These are phyloP conservation scores for Arthrobotrys pseudoclavata DNA, from an alignment of 2,329 filamentous ascomycete genomes.

Conservation along the genomic window DNA sequence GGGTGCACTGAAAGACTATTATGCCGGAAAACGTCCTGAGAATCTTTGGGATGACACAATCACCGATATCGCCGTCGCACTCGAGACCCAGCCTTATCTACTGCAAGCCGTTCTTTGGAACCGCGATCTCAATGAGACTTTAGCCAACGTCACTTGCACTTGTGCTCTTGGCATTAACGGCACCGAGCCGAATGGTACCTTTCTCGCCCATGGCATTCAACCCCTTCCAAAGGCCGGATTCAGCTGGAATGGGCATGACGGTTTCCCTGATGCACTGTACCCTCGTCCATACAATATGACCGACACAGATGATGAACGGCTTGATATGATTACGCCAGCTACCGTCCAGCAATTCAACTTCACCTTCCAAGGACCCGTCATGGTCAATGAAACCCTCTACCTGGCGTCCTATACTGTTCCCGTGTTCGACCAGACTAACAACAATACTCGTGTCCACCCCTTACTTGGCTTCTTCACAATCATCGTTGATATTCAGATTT, in stretches of 20 bases:
- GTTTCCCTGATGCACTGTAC: conserved; percentile 70
- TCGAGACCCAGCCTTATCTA: conserved; percentile 71
- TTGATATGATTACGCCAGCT: conserved; percentile 63
- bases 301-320: conserved; percentile 25
- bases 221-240: conserved; percentile 63
- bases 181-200: conserved; percentile 19
- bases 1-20: conserved; percentile 69
- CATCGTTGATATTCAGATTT: conserved; percentile 74
- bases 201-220: conserved; percentile 64
- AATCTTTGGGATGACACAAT: conserved; percentile 71
- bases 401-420: conserved; percentile 85
- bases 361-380: conserved; percentile 78
- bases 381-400: conserved; percentile 79
- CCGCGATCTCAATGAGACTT: conserved; percentile 58
- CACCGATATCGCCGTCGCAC: conserved; percentile 74
- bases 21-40: conserved; percentile 68
- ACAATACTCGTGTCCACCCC: conserved; percentile 65
- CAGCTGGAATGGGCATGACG: conserved; percentile 70
- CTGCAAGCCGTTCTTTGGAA: conserved; percentile 61
- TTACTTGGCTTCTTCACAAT: conserved; percentile 87
- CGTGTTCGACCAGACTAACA: conserved; percentile 73
- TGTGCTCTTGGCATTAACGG: conserved; percentile 53
- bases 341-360: conserved; percentile 68
- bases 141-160: conserved; percentile 60
- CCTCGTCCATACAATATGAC: conserved; percentile 63